Conservation (phyloP, 768 basidiomycete genomes). For the Phanerodontia chrysosporium region DNA sequence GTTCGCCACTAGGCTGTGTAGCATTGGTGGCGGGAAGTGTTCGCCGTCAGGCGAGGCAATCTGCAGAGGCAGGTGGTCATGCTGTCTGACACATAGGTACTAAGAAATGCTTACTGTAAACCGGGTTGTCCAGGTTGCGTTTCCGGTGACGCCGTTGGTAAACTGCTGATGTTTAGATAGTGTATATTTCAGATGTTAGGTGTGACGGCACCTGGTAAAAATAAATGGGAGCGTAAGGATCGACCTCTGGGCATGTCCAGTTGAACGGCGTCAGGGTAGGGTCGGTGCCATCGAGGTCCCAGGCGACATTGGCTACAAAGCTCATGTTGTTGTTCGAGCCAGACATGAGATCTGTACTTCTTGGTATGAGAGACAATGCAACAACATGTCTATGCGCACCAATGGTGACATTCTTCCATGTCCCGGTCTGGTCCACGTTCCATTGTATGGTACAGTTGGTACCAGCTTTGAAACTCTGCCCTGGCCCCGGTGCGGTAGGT, state of each 20-base stretch:
- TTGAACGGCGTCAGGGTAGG: slow-evolving; percentile 26
- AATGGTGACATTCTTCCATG: slow-evolving; percentile 36
- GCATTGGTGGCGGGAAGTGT: slow-evolving; percentile 23
- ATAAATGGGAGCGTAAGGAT: slow-evolving; percentile 35
- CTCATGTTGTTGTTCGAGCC: slow-evolving; percentile 35
- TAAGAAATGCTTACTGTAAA: slow-evolving; percentile 29
- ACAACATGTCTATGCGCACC: slow-evolving; percentile 22
- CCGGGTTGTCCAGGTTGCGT: slow-evolving; percentile 34
- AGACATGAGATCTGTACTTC: slow-evolving; percentile 32
- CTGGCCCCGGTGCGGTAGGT: slow-evolving; percentile 37
- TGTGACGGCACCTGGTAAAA: slow-evolving; percentile 33
- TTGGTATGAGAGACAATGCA: not conserved
- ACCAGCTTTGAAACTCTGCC: slow-evolving; percentile 30
- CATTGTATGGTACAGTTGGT: slow-evolving; percentile 33
- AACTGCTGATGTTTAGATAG: slow-evolving; percentile 20
- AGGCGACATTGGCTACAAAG: slow-evolving; percentile 26
- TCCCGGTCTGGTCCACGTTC: slow-evolving; percentile 25
- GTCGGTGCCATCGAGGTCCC: slow-evolving; percentile 31
- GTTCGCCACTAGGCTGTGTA: slow-evolving; percentile 31
- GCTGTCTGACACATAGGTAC: not conserved
- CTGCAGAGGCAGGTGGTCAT: slow-evolving; percentile 12
- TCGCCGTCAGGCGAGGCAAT: slow-evolving; percentile 31
- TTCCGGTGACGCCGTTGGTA: slow-evolving; percentile 22
- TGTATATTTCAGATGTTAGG: not conserved
- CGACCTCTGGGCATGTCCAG: slow-evolving; percentile 35